Conservation (phyloP, 1,139 yeast genomes). For the Yamadazyma sp. region DNA sequence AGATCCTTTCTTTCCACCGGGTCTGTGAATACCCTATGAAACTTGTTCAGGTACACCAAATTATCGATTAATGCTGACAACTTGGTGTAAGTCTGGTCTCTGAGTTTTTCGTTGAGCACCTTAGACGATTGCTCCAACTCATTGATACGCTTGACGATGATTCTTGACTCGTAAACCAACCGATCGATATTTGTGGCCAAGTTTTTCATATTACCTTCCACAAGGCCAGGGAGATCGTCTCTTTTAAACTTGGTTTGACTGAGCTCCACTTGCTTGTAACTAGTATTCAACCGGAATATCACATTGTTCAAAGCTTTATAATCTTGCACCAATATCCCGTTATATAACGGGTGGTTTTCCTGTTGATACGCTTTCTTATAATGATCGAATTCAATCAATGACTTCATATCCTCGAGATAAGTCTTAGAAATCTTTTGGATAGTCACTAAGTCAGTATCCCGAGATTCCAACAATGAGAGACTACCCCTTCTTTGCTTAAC, state of each 20-base stretch:
- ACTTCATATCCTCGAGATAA: slow-evolving; percentile 24
- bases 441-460: slow-evolving; percentile 13
- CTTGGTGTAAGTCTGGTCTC: slow-evolving; percentile 29
- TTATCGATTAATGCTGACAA: slow-evolving; percentile 33
- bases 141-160: slow-evolving; percentile 67
- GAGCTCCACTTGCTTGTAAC: slow-evolving; percentile 28
- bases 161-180: slow-evolving; percentile 74
- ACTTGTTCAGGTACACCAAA: slow-evolving; percentile 36
- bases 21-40: slow-evolving; percentile 32
- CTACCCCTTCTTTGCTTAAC: slow-evolving; percentile 12
- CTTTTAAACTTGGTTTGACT: slow-evolving; percentile 32
- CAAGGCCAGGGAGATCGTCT: slow-evolving; percentile 30
- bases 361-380: slow-evolving; percentile 16
- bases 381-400: slow-evolving; percentile 22
- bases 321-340: slow-evolving; percentile 20
- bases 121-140: slow-evolving; percentile 73
- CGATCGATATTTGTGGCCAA: slow-evolving; percentile 73
- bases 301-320: slow-evolving; percentile 34
- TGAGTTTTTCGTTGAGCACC: slow-evolving; percentile 44
- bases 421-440: slow-evolving; percentile 25
- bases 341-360: slow-evolving; percentile 3
- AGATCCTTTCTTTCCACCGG: slow-evolving; percentile 29
- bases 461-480: slow-evolving; percentile 6
- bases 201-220: slow-evolving; percentile 56
- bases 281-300: slow-evolving; percentile 29